phyloP scores from a whole-genome alignment of 208 protist genomes.

The Chromosphaera perkinsii region DNA sequence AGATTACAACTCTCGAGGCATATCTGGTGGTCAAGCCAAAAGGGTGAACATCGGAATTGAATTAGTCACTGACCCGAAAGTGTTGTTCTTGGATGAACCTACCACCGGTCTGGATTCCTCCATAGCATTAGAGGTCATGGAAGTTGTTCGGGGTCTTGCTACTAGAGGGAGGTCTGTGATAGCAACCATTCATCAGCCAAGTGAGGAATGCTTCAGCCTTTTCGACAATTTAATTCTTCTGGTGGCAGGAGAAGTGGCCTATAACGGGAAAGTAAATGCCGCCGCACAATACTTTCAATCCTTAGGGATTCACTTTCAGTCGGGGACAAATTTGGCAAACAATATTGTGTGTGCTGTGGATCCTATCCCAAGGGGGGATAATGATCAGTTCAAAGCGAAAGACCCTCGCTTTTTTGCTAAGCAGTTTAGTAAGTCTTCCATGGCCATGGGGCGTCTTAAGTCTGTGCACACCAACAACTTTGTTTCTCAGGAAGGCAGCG shows the following conservation, averaged over 20 bases:
- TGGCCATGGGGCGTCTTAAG: background rate
- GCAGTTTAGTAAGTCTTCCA: background rate
- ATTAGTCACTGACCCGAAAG: constrained; percentile 28
- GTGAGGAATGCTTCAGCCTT: background rate
- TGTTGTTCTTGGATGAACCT: constrained; percentile 48
- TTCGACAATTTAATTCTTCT: constrained; percentile 34
- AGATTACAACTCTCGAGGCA: background rate
- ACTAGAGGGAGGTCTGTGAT: constrained; percentile 13
- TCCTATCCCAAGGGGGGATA: background rate
- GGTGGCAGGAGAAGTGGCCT: background rate
- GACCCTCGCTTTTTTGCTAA: background rate
- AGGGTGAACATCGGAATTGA: constrained; percentile 42
- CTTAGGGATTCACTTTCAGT: background rate
- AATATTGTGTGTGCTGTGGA: constrained; percentile 5
- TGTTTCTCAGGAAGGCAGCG: background rate
- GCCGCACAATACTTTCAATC: constrained; percentile 1
- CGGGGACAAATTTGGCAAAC: constrained; percentile 8
- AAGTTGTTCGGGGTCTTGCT: constrained; percentile 5
- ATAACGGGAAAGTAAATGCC: background rate
- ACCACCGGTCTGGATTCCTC: constrained; percentile 69
- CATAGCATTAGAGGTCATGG: constrained; percentile 53
- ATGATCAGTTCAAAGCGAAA: background rate
- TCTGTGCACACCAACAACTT: background rate
- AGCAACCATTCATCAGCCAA: constrained; percentile 35
- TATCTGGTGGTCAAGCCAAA: constrained; percentile 40